These are phyloP conservation scores for Phytophthora cajani DNA, from an alignment of 352 stramenopile species.

Conservation along the genomic window DNA sequence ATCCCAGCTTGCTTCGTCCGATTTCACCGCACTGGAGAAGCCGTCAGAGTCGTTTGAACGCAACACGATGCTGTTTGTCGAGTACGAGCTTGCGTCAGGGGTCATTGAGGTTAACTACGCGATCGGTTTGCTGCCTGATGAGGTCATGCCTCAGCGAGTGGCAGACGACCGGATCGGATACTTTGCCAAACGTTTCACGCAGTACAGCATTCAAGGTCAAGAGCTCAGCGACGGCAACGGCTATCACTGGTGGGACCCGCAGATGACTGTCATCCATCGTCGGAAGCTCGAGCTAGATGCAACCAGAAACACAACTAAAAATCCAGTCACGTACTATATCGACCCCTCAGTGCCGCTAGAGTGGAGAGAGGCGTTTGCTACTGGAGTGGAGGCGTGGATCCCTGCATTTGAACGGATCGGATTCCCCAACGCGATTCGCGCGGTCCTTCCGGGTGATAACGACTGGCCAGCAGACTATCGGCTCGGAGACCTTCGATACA, in stretches of 20 bases:
- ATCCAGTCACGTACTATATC: constrained; percentile 84
- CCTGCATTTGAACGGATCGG: constrained; percentile 81
- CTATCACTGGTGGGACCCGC: constrained; percentile 59
- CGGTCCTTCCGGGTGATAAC: constrained; percentile 63
- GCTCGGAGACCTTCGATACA: constrained; percentile 86
- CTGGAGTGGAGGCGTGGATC: constrained; percentile 78
- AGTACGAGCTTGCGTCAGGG: constrained; percentile 73
- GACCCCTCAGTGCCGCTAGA: constrained; percentile 79
- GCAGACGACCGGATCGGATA: constrained; percentile 85
- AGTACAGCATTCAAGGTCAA: constrained; percentile 56
- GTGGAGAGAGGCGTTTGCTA: constrained; percentile 68
- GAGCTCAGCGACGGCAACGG: constrained; percentile 40
- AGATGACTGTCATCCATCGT: constrained; percentile 76
- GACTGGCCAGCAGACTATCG: constrained; percentile 85
- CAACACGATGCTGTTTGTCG: constrained; percentile 76
- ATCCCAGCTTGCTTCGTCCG: constrained; percentile 36
- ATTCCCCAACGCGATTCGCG: constrained; percentile 74
- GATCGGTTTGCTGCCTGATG: constrained; percentile 73
- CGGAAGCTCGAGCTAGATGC: constrained; percentile 61
- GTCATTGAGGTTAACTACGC: constrained; percentile 71
- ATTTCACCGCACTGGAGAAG: constrained; percentile 28
- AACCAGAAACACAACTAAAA: constrained; percentile 39
- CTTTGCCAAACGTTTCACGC: constrained; percentile 71
- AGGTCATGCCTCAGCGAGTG: constrained; percentile 58
- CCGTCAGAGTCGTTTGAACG: constrained; percentile 66